phyloP scores from a whole-genome alignment of 345 rosid species.

The Arabidopsis suecica region DNA sequence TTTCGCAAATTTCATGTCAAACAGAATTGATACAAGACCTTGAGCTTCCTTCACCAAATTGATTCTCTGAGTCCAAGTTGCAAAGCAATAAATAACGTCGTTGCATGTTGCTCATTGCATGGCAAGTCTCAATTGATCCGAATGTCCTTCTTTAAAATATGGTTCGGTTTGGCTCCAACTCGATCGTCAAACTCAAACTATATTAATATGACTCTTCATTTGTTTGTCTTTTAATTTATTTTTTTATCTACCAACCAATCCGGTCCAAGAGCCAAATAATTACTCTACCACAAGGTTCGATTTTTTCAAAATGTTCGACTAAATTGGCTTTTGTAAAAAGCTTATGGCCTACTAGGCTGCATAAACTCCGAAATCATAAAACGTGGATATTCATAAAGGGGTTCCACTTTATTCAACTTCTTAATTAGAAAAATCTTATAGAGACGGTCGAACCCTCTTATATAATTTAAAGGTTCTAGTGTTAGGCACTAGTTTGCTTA shows the following conservation, averaged over 20 bases:
- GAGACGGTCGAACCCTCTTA: conserved; percentile 14
- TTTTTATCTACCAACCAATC: no score
- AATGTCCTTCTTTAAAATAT: background rate
- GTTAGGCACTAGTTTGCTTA: conserved; percentile 42
- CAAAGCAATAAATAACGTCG: background rate
- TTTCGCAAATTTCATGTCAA: no score
- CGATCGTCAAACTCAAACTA: background rate
- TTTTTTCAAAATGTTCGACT: background rate
- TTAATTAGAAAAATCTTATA: background rate
- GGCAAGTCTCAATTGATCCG: background rate
- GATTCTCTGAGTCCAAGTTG: background rate
- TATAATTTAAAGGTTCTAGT: background rate
- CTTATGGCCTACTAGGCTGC: background rate
- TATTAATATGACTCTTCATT: no score
- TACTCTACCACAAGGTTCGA: background rate
- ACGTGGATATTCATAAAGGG: conserved; percentile 10
- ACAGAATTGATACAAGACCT: no score
- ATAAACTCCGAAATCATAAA: background rate
- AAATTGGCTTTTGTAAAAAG: background rate
- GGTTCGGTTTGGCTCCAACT: background rate
- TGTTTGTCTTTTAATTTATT: no score
- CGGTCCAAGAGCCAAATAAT: no score
- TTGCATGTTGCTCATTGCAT: background rate
- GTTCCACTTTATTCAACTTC: conserved; percentile 32
- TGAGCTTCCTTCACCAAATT: background rate